Conservation (phyloP, 1,284 basidiomycete genomes). For the Wolfiporia cocos region DNA sequence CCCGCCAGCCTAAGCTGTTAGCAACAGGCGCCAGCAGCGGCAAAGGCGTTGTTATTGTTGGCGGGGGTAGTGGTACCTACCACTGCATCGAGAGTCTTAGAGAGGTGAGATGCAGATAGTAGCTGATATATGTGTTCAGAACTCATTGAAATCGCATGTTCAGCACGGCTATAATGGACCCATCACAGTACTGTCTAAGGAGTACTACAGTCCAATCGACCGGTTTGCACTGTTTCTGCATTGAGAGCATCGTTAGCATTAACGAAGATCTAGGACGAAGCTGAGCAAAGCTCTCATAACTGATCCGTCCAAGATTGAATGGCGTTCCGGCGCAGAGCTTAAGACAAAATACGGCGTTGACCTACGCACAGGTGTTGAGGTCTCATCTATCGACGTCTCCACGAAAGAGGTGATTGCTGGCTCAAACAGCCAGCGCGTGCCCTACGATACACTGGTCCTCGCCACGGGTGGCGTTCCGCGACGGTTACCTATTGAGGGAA, state of each 20-base stretch:
- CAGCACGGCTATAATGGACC: slow-evolving; percentile 75
- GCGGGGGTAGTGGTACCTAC: slow-evolving; percentile 81
- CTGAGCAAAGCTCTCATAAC: slow-evolving; percentile 85
- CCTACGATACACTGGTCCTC: slow-evolving; percentile 72
- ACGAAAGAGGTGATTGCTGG: slow-evolving; percentile 59
- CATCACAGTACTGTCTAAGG: slow-evolving; percentile 79
- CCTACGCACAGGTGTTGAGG: slow-evolving; percentile 66
- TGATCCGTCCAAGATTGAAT: slow-evolving; percentile 74
- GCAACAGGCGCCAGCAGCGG: slow-evolving; percentile 26
- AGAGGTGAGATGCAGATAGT: slow-evolving; percentile 44
- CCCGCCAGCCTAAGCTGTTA: slow-evolving; percentile 49
- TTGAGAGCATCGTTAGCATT: background rate
- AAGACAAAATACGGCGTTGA: slow-evolving; percentile 80
- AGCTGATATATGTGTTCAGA: background rate
- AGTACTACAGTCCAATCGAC: slow-evolving; percentile 83
- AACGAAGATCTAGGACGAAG: slow-evolving; percentile 58
- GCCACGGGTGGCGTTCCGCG: slow-evolving; percentile 66
- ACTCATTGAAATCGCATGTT: slow-evolving; percentile 6
- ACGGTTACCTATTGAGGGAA: slow-evolving; percentile 75
- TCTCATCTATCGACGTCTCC: slow-evolving; percentile 60
- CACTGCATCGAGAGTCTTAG: slow-evolving; percentile 80
- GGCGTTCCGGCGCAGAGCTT: slow-evolving; percentile 66
- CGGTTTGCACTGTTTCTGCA: slow-evolving; percentile 37
- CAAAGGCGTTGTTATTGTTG: slow-evolving; percentile 77
- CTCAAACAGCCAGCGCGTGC: slow-evolving; percentile 47